Evolutionary conservation across 2,329 filamentous ascomycete species (phyloP), one percentile per base, ranked within the genome.

Genomic region (Alternaria infectoria): DNA sequence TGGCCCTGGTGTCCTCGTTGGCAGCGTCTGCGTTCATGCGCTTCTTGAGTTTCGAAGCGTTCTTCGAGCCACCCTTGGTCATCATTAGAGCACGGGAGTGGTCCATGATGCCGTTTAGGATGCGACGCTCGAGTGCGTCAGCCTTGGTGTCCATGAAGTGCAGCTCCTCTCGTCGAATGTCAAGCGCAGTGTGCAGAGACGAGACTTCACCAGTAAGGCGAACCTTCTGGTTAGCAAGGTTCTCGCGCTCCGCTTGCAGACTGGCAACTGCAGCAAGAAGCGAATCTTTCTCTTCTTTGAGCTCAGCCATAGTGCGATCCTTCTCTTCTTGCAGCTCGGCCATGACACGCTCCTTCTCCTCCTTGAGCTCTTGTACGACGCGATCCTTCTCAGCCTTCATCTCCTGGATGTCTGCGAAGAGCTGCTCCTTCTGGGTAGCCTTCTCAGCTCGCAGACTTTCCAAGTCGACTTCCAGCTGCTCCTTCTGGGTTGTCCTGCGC

Each of bases 91-190:
- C 90, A 7, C 95, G 91, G 19, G 95, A 97, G 78, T 98, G 95
- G 72, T 98, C 94, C 82, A 99, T 96, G 66, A 98, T 93, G 25
- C 95, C 94, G 69, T 98, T 95, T 30, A 99, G 83, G 70, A 99
- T 97, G 25, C 96, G 90, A 56, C 94, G 91, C 82, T 99, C 96
- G 23, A 99, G 85, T 4, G 89, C 88, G 78, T 97, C 93, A 3
- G 95, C 96, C 66, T 95, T 91, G 11, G 87, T 84, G 78, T 98
- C 95, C 92, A 99, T 97, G 25, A 91, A 87, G 49, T 93, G 89
- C 62, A 99, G 88, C 81, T 98, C 96, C 70, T 98, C 95, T 47
- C 93, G 91, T 58, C 96, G 91, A 60, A 98, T 90, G 17, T 91
- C 89, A 28, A 98, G 86, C 1, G 96, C 95, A 9, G 93, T 98